A percentile compares a stretch with the other conserved stretches of the same genome.
Evolutionary conservation across 805 yeast species (phyloP).

Genomic region (Yarrowia porcina): DNA sequence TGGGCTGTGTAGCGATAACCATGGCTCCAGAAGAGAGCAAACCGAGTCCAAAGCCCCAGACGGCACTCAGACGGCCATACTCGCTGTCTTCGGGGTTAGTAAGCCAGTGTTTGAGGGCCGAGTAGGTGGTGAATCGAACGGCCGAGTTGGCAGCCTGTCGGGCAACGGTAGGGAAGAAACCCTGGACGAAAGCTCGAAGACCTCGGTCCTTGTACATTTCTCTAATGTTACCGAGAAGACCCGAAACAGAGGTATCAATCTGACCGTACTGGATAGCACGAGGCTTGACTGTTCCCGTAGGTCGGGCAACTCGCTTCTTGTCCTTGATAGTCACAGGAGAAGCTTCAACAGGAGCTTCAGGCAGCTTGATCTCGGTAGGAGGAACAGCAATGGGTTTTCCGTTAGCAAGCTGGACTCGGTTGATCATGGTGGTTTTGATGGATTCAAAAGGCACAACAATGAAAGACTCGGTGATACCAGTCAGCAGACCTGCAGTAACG

Average conservation of each 20-base stretch:
- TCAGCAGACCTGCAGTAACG: slow-evolving; percentile 77
- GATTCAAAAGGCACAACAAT: slow-evolving; percentile 82
- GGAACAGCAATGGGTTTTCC: slow-evolving; percentile 23
- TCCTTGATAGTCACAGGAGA: slow-evolving; percentile 1
- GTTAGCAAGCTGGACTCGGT: slow-evolving; percentile 24
- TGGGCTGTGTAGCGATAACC: slow-evolving; percentile 77
- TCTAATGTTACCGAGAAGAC: slow-evolving; percentile 33
- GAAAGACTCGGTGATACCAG: slow-evolving; percentile 78
- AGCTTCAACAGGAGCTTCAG: background rate
- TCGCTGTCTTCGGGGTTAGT: slow-evolving; percentile 34
- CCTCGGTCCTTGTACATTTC: slow-evolving; percentile 77
- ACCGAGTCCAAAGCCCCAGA: slow-evolving; percentile 46
- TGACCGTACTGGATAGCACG: slow-evolving; percentile 36
- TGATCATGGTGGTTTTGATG: slow-evolving; percentile 35
- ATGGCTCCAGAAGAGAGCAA: slow-evolving; percentile 68
- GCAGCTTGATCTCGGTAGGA: slow-evolving; percentile 4
- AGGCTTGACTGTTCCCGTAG: slow-evolving; percentile 32
- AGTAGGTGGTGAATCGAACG: slow-evolving; percentile 81
- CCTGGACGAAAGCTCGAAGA: slow-evolving; percentile 72
- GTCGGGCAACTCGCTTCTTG: slow-evolving; percentile 22
- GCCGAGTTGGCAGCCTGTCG: slow-evolving; percentile 78
- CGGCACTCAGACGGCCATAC: slow-evolving; percentile 34
- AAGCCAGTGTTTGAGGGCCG: slow-evolving; percentile 63
- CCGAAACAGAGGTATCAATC: slow-evolving; percentile 34
- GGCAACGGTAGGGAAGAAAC: slow-evolving; percentile 73